phyloP scores from a whole-genome alignment of 2,329 filamentous ascomycete species.

The Exophiala viscosa region DNA sequence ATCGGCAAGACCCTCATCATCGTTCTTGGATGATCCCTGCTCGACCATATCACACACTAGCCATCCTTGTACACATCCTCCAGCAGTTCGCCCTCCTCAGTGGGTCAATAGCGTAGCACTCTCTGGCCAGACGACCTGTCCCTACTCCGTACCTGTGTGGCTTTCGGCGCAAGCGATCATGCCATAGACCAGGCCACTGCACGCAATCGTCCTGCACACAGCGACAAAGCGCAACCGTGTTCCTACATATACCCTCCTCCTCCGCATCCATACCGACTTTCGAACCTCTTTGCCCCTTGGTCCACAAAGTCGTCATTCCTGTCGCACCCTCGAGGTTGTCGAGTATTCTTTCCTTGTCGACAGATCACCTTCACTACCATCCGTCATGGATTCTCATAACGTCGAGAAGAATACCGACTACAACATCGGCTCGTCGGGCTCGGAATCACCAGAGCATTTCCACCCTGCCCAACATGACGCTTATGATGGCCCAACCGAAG shows the following conservation, averaged over 20 bases:
- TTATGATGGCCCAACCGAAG: neutral
- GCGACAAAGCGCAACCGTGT: constrained; percentile 1
- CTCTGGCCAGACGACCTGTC: constrained; percentile 2
- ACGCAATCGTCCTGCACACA: neutral
- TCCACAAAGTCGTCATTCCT: neutral
- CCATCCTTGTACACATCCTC: neutral
- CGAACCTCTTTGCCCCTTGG: neutral
- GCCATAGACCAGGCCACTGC: neutral
- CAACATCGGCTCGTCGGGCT: constrained; percentile 10
- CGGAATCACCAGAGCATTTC: constrained; percentile 16
- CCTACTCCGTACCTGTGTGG: constrained; percentile 6
- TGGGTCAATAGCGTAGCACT: constrained; percentile 15
- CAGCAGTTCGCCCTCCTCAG: constrained; percentile 6
- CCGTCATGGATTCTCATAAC: neutral
- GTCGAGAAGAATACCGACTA: constrained; percentile 20
- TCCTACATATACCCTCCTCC: constrained; percentile 10
- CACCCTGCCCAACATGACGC: constrained; percentile 5
- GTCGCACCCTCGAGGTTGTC: neutral
- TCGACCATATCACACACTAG: neutral
- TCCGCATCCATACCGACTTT: neutral
- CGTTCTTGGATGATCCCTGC: neutral
- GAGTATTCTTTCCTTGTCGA: neutral
- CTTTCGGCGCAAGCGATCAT: constrained; percentile 7
- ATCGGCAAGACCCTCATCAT: neutral
- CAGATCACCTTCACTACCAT: neutral